Percentiles rank a stretch among this genome's conserved stretches.
Evolutionary conservation across 129 eudicot genomes (phyloP).

Genomic region (Flaveria bidentis): DNA sequence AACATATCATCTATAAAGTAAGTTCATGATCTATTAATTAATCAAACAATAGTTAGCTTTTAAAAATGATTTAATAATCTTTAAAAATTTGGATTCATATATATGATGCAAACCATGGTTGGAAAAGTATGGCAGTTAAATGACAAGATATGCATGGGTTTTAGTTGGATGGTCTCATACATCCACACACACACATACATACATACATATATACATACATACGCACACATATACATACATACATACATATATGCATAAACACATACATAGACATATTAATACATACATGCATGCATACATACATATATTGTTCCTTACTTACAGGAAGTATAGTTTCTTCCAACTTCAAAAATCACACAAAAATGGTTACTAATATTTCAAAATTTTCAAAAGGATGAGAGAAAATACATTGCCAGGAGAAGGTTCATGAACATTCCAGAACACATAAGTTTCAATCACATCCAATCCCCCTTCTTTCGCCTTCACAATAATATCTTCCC

Average conservation of each 20-base stretch:
- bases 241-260: not conserved
- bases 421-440: conserved; percentile 98
- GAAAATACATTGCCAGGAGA: conserved; percentile 75
- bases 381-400: conserved; percentile 11
- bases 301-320: not conserved
- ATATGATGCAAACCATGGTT: conserved; percentile 8
- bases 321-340: not conserved
- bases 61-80: not conserved
- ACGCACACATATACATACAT: not conserved
- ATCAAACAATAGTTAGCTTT: not conserved
- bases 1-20: not conserved
- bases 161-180: conserved; percentile 26
- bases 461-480: conserved; percentile 97
- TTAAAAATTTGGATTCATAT: not conserved
- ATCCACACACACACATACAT: not conserved
- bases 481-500: conserved; percentile 92
- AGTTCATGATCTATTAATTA: not conserved
- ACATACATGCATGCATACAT: not conserved
- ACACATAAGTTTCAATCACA: conserved; percentile 89
- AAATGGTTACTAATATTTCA: not conserved
- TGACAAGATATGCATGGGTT: conserved; percentile 56
- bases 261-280: not conserved
- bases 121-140: conserved; percentile 45
- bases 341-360: not conserved
- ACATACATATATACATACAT: not conserved